Evolutionary conservation across 176 grass and related monocot species (phyloP), one percentile per base, ranked within the genome.

Genomic region (Pontederia paniculata): DNA sequence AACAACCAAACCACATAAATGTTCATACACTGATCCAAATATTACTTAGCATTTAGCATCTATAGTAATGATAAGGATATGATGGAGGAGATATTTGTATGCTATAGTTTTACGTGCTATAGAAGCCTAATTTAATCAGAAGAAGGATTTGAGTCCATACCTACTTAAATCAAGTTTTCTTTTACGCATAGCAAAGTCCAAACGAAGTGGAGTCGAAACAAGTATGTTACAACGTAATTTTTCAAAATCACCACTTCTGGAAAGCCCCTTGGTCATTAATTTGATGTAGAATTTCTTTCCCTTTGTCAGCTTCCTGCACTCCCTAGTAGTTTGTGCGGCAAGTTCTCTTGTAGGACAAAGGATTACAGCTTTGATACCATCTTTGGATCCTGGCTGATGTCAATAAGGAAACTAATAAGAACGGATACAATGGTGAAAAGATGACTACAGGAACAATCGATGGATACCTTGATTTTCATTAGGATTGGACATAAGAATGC

Each of bases 271-370:
- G 10, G 93, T 90, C 83, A 97, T 89, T 77, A 90, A 58, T 65
- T 97, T 97, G 51, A 97, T 77, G 72, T 77, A 83, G 45, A 90
- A 97, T 58, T 88, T 97, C 45, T 70, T 97, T 59, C 86, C 75
- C 52, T 70, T 81, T 50, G 72, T 70, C 28, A 97, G 70, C 55
- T 88, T 90, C 77, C 90, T 97, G 83, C 93, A 97, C 73, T 82
- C 93, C 66, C 91, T 81, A 47, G 78, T 76, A 58, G 83, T 97
- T 69, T 97, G 93, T 69, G 83, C 64, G 9, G 91, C 86, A 50
- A 97, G 74, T 81, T 97, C 91, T 80, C 91, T 86, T 22, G 91
- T 97, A 9, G 86, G 93, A 64, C 86, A 90, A 75, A 97, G 80
- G 66, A 97, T 71, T 54, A 88, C 74, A 50, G 86, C 83, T 76